Evolutionary conservation across 2,329 filamentous ascomycete species (phyloP).

Genomic region (Phyllachora maydis): DNA sequence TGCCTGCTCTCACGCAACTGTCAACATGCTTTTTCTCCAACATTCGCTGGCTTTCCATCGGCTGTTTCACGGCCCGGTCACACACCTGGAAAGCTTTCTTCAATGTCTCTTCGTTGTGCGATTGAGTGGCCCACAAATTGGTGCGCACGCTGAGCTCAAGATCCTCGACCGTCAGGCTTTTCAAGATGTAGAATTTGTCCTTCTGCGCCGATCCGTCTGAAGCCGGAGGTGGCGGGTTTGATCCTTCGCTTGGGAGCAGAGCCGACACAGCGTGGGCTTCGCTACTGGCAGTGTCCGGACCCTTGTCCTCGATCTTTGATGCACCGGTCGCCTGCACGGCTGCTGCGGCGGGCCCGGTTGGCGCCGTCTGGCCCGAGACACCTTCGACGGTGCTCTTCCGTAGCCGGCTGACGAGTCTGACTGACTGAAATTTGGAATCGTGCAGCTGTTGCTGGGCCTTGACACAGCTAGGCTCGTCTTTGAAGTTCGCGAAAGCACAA

Average conservation of each 20-base stretch:
- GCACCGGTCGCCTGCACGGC: too few species aligned
- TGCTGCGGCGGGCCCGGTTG: constrained; percentile 29
- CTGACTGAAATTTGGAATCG: constrained; percentile 74
- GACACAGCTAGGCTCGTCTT: constrained; percentile 54
- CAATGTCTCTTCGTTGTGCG: constrained; percentile 71
- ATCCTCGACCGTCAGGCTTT: constrained; percentile 81
- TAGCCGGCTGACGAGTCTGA: constrained; percentile 68
- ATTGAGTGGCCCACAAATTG: constrained; percentile 83
- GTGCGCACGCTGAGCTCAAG: constrained; percentile 74
- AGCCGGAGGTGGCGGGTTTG: too few species aligned
- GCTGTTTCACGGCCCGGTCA: too few species aligned
- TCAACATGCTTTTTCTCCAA: constrained; percentile 1
- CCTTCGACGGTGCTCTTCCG: constrained; percentile 34
- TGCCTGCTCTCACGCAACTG: constrained; percentile 21
- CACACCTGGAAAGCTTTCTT: constrained; percentile 67
- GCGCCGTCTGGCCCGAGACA: constrained; percentile 23
- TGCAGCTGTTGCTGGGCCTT: constrained; percentile 69
- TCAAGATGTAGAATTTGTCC: constrained; percentile 80
- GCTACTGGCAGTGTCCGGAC: too few species aligned
- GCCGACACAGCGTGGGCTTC: too few species aligned
- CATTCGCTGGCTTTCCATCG: neutral
- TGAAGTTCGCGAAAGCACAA: constrained; percentile 92
- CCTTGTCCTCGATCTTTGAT: too few species aligned
- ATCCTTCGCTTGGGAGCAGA: too few species aligned
- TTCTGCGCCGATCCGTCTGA: constrained; percentile 12